Conservation (phyloP, 2,329 filamentous ascomycete genomes). For the Teratosphaeria zuluensis region DNA sequence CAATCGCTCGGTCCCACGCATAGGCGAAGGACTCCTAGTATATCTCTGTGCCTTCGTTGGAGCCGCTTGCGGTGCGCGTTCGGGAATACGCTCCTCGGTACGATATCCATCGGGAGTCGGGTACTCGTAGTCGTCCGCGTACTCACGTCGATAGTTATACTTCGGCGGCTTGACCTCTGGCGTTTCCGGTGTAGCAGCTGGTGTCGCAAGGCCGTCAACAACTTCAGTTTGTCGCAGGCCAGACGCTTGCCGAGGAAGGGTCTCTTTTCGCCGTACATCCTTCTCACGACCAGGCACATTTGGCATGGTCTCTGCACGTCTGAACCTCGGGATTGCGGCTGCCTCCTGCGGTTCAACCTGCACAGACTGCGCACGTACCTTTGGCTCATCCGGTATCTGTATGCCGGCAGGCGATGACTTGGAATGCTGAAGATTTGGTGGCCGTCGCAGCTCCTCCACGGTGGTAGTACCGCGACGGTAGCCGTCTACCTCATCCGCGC, state of each 20-base stretch:
- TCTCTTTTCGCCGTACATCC: slow-evolving; percentile 3
- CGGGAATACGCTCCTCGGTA: slow-evolving; percentile 15
- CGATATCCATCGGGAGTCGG: slow-evolving; percentile 21
- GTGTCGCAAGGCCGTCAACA: slow-evolving; percentile 16
- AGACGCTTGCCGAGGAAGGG: slow-evolving; percentile 13
- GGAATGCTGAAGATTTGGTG: slow-evolving; percentile 30
- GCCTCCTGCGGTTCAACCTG: slow-evolving; percentile 15
- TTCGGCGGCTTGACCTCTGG: slow-evolving; percentile 6
- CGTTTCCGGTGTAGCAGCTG: slow-evolving; percentile 16
- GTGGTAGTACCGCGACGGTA: neutral
- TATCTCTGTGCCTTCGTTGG: slow-evolving; percentile 1
- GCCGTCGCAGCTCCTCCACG: slow-evolving; percentile 3
- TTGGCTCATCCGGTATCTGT: slow-evolving; percentile 13
- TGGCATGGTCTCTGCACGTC: slow-evolving; percentile 37
- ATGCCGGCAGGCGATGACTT: slow-evolving; percentile 23
- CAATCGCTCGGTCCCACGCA: neutral
- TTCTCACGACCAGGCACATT: slow-evolving; percentile 1
- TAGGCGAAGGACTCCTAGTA: slow-evolving; percentile 21
- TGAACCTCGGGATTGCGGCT: slow-evolving; percentile 22
- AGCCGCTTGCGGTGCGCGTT: neutral
- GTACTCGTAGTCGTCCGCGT: slow-evolving; percentile 24
- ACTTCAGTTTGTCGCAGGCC: slow-evolving; percentile 18
- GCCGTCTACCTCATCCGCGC: slow-evolving; percentile 11
- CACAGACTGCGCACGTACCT: slow-evolving; percentile 19
- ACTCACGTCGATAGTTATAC: slow-evolving; percentile 17